Evolutionary conservation across 1,284 basidiomycete species (phyloP), one percentile per base, ranked within the genome.

Genomic region (Cronartium quercuum): DNA sequence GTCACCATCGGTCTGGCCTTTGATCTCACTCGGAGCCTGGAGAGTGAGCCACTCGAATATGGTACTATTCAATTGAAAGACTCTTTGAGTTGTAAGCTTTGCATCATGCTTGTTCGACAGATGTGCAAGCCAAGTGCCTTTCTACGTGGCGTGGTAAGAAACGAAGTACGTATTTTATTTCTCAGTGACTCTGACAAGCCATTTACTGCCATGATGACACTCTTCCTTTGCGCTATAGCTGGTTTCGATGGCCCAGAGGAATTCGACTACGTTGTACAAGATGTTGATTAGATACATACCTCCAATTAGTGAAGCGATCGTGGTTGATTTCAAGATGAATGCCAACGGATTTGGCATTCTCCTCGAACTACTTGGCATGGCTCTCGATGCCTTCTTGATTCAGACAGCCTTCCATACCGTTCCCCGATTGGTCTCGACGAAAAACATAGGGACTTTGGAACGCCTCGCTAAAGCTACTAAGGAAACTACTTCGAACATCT

Each of bases 41-140:
- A 67, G 24, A 24, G 38, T 42, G 73, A 63, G 41, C 47, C 51
- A 24, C 13, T 68, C 18, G 66, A 68, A n/a, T 38, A 61, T 55
- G 66, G 66, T 18, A 57, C 42, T 12, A 41, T 66, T 18, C 63
- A 74, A 47, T 24, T 66, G 12, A n/a, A 40, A 44, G 18, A 61
- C 37, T 66, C 51, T 37, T 24, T 74, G 40, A 62, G 71, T 42
- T 38, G 60, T 61, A 63, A 64, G 37, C 47, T 75, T 6, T 75
- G 73, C 24, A 63, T 58, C 18, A 75, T 75, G 18, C 44, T 75
- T 18, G 24, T 75, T 40, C 41, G 73, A n/a, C 73, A 75, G 29
- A 75, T 75, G 65, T 62, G 58, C 51, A 55, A 65, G 42, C 66
- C 64, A 68, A 63, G 66, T 44, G 60, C 73, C 18, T 75, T 62